Evolutionary conservation across 2,329 filamentous ascomycete species (phyloP).

Genomic region (Fusarium concolor): DNA sequence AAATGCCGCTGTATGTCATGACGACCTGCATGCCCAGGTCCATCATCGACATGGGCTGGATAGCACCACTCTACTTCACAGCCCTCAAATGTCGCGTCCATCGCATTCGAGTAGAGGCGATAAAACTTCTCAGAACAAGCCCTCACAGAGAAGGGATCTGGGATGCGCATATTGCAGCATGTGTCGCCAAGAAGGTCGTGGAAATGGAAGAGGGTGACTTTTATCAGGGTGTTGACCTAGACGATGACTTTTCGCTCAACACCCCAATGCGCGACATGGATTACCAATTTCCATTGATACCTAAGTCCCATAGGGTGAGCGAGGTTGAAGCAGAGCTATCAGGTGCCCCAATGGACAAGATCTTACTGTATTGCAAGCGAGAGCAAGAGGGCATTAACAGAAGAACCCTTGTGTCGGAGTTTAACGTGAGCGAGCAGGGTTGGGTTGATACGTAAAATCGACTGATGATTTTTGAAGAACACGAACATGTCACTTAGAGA

Average conservation of each 20-base stretch:
- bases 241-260: slow-evolving; percentile 25
- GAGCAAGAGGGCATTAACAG: slow-evolving; percentile 3
- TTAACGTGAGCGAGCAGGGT: slow-evolving; percentile 7
- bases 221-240: slow-evolving; percentile 22
- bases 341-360: slow-evolving; percentile 38
- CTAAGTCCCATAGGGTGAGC: slow-evolving; percentile 25
- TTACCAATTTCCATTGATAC: slow-evolving; percentile 26
- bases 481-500: background rate
- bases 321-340: slow-evolving; percentile 37
- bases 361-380: slow-evolving; percentile 33
- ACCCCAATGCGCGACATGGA: slow-evolving; percentile 15
- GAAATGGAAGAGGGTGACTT: slow-evolving; percentile 52
- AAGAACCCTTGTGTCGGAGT: slow-evolving; percentile 36
- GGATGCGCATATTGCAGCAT: slow-evolving; percentile 50
- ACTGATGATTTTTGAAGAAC: background rate
- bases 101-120: slow-evolving; percentile 54
- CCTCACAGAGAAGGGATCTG: slow-evolving; percentile 57
- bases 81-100: slow-evolving; percentile 61
- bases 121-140: slow-evolving; percentile 47
- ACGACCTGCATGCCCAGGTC: slow-evolving; percentile 48
- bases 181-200: slow-evolving; percentile 53
- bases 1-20: slow-evolving; percentile 20
- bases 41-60: slow-evolving; percentile 57
- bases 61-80: slow-evolving; percentile 58
- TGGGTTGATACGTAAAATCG: slow-evolving; percentile 19